These are phyloP conservation scores for Lachancea thermotolerans DNA, from an alignment of 805 yeast genomes.

Conservation along the genomic window DNA sequence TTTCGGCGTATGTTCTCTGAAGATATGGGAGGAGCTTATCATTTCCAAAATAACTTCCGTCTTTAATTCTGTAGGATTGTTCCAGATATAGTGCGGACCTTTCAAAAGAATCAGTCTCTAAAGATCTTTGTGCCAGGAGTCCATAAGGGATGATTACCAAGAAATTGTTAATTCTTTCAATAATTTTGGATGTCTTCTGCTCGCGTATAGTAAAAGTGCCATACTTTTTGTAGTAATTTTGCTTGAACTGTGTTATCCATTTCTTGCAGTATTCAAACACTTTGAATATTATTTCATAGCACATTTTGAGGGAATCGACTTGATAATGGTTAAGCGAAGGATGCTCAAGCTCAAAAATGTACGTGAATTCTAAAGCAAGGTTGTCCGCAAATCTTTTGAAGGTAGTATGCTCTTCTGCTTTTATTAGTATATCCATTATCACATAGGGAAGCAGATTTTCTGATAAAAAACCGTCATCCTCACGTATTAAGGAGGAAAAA, in stretches of 20 bases:
- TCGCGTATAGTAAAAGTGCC: conserved; percentile 27
- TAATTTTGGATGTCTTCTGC: conserved; percentile 16
- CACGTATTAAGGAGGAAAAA: conserved; percentile 57
- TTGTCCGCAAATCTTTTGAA: conserved; percentile 36
- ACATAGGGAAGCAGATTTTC: conserved; percentile 73
- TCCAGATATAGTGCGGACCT: conserved; percentile 83
- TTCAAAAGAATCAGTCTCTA: conserved; percentile 80
- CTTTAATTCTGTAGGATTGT: conserved; percentile 49
- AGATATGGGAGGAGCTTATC: conserved; percentile 40
- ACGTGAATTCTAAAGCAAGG: conserved; percentile 52
- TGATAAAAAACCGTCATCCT: conserved; percentile 63
- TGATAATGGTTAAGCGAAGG: conserved; percentile 43
- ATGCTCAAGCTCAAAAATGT: conserved; percentile 46
- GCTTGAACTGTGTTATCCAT: conserved; percentile 50
- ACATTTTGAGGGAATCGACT: conserved; percentile 53
- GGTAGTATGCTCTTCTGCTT: conserved; percentile 38
- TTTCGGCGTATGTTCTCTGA: conserved; percentile 76
- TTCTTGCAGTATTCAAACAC: conserved; percentile 78
- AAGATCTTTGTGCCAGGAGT: conserved; percentile 67
- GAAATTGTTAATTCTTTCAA: conserved; percentile 39
- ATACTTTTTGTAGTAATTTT: conserved; percentile 24
- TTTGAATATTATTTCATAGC: conserved; percentile 68
- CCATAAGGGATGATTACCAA: conserved; percentile 55
- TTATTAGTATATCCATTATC: conserved; percentile 55
- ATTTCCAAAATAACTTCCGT: conserved; percentile 17